Evolutionary conservation across 2,329 filamentous ascomycete genomes (phyloP).

Genomic region (Claviceps sp.): DNA sequence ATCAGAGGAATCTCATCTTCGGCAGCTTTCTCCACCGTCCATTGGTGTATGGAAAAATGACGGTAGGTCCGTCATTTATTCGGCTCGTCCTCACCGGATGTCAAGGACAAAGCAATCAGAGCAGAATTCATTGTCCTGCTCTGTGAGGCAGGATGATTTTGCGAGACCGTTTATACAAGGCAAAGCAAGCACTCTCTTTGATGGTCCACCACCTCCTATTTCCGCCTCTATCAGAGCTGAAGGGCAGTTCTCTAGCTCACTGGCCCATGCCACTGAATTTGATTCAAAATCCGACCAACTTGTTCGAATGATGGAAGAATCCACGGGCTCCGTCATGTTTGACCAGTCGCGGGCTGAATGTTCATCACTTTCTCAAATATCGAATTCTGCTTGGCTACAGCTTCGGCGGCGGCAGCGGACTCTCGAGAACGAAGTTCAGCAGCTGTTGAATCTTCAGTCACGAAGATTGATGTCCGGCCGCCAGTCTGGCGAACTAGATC

Average conservation of each 20-base stretch:
- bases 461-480: conserved; percentile 28
- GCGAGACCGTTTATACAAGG: conserved; percentile 19
- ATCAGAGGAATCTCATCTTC: conserved; percentile 24
- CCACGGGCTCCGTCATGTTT: conserved; percentile 24
- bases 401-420: conserved; percentile 32
- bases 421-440: conserved; percentile 33
- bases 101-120: conserved; percentile 4
- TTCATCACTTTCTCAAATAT: not conserved
- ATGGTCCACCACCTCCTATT: conserved; percentile 38
- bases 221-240: conserved; percentile 26
- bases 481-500: conserved; percentile 9
- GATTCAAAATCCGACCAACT: conserved; percentile 1
- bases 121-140: conserved; percentile 9
- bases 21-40: conserved; percentile 24
- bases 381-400: conserved; percentile 33
- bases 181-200: conserved; percentile 26
- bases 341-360: conserved; percentile 16
- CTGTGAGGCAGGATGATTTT: conserved; percentile 14
- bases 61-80: conserved; percentile 5
- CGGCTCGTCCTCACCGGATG: not conserved
- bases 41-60: conserved; percentile 14
- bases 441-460: conserved; percentile 35
- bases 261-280: conserved; percentile 9
- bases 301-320: conserved; percentile 3
- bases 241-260: conserved; percentile 2